Evolutionary conservation across 371 early-diverging fungal genomes (phyloP), one percentile per base, ranked within the genome.

Genomic region (Nematocida sp.): DNA sequence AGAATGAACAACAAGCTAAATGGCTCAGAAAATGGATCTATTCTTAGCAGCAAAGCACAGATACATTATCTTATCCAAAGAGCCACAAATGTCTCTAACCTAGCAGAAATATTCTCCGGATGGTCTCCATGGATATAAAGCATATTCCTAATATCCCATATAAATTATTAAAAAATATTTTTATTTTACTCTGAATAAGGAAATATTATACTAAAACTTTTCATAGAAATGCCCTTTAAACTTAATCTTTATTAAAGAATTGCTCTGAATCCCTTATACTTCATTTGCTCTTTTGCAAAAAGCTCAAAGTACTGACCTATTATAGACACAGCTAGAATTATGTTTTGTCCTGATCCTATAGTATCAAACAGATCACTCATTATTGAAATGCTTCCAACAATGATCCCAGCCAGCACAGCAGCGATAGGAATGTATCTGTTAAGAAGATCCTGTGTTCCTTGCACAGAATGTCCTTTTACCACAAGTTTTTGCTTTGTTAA

Each of bases 331-430:
- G 94, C 92, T 68, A 99, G 84, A 82, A 99, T 86, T 77, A 99
- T 97, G 88, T 98, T 98, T 40, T 96, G 94, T 39, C 99, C 99
- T 49, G 94, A 92, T 36, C 99, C 99, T 84, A 97, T 87, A 30
- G 88, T 87, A 59, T 87, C 87, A 51, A 84, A 55, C 78, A 98
- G 87, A 86, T 98, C 95, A 54, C 95, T 94, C 66, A 90, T 82
- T 32, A 96, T 89, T 36, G 92, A 90, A 71, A 99, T 86, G 5
- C 90, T 87, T 63, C 94, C 99, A 78, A 97, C 90, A 79, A 90
- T 87, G 33, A 95, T 88, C 57, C 99, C 99, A 79, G 98, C 95
- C 67, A 93, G 56, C 89, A 89, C 40, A 83, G 88, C 89, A 23
- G 90, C 90, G 42, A 90, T 90, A 35, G 98, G 98, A 80, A 99